These are phyloP conservation scores for Rosellinia necatrix DNA, from an alignment of 2,329 filamentous ascomycete genomes.

Conservation along the genomic window DNA sequence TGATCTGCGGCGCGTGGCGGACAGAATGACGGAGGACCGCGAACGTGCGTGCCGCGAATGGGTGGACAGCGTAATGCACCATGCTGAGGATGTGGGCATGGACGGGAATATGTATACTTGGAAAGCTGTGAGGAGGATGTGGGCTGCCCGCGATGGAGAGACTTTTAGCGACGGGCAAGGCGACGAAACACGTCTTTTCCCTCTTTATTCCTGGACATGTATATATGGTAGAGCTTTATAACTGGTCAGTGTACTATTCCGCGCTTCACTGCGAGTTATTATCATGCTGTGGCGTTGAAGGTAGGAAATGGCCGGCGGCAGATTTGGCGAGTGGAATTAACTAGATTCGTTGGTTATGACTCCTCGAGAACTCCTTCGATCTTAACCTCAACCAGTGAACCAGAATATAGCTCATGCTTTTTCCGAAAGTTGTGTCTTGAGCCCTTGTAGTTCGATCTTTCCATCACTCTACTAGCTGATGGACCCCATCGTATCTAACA, in stretches of 20 bases:
- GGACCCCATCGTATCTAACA: slow-evolving; percentile 20
- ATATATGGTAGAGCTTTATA: slow-evolving; percentile 27
- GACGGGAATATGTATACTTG: slow-evolving; percentile 26
- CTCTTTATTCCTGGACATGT: slow-evolving; percentile 24
- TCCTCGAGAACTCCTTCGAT: slow-evolving; percentile 23
- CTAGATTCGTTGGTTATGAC: slow-evolving; percentile 22
- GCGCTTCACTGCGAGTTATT: slow-evolving; percentile 25
- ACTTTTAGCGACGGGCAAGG: slow-evolving; percentile 25
- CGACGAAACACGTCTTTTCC: slow-evolving; percentile 27
- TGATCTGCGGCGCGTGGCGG: slow-evolving; percentile 25
- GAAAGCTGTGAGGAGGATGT: slow-evolving; percentile 28
- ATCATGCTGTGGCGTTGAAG: slow-evolving; percentile 26
- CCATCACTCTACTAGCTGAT: slow-evolving; percentile 22
- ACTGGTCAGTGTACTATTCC: slow-evolving; percentile 23
- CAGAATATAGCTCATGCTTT: slow-evolving; percentile 23
- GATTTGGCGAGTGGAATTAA: slow-evolving; percentile 24
- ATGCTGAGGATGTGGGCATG: slow-evolving; percentile 26
- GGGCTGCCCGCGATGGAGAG: slow-evolving; percentile 26
- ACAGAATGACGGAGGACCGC: slow-evolving; percentile 27
- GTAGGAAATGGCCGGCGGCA: slow-evolving; percentile 24
- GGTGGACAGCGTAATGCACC: slow-evolving; percentile 27
- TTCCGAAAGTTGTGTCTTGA: slow-evolving; percentile 19
- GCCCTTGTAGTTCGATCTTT: slow-evolving; percentile 21
- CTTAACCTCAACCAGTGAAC: slow-evolving; percentile 21
- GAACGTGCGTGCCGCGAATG: slow-evolving; percentile 25